Evolutionary conservation across 2,329 filamentous ascomycete genomes (phyloP), one percentile per base, ranked within the genome.

Genomic region (Colletotrichum cuscutae): DNA sequence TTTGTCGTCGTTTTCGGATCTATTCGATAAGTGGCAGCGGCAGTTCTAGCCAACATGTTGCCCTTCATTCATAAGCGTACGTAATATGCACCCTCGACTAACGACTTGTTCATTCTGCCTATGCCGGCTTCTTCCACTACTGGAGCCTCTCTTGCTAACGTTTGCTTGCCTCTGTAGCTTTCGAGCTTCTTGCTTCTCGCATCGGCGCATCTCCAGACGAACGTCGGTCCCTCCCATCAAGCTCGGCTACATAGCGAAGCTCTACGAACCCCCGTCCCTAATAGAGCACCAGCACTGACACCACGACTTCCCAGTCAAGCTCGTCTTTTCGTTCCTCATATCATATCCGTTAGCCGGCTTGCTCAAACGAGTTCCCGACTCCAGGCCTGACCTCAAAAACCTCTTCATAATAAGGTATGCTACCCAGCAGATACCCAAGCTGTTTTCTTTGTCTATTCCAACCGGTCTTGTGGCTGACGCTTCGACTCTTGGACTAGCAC

Each of bases 341-440:
- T 98, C 97, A 12, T 99, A 97, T 80, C 97, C 97, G 2, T 88
- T 99, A 67, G 95, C 97, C 60, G 97, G 89, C 28, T 82, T 97
- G 30, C 88, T 99, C 9, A 99, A 99, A 83, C 90, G 97, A 65
- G 89, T 99, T 24, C 96, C 97, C 37, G 97, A 99, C 84, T 85
- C 90, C 61, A 91, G 93, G 65, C 96, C 96, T 67, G 91, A 91
- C 77, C 89, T 91, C 78, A 98, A 98, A 85, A 98, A 98, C 82
- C 80, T 92, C 19, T 98, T 98, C 83, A 94, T 93, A 74, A 92
- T 98, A 76, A 85, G 86, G 94, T 94, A 86, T 74, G 85, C 30
- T 22, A 42, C 32, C 28, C 35, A 15, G 12, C 53, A 13, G 13
- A 2, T 35, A 22, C 42, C 42, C 19, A 49, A 4, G 7, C 24